These are phyloP conservation scores for Globisporangium rhizosaccharum DNA, from an alignment of 352 stramenopile genomes.

Conservation along the genomic window DNA sequence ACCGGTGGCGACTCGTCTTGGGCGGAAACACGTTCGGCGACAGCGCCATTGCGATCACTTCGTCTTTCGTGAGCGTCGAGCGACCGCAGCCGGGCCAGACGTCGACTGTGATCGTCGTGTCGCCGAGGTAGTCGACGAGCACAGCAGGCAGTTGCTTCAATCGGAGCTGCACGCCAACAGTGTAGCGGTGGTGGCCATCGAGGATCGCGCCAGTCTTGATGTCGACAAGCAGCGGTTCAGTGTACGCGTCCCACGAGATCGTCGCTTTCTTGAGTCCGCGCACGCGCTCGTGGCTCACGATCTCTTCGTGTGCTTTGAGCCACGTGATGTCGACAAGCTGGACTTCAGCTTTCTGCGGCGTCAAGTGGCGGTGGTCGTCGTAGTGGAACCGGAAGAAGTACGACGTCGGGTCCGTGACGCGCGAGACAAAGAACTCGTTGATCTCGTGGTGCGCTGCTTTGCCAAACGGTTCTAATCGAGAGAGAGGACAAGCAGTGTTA, in stretches of 20 bases:
- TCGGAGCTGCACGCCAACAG: slow-evolving; percentile 60
- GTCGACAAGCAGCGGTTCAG: slow-evolving; percentile 75
- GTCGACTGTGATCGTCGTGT: slow-evolving; percentile 69
- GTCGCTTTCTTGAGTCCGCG: slow-evolving; percentile 73
- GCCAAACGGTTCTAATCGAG: slow-evolving; percentile 6
- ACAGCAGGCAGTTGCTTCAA: slow-evolving; percentile 74
- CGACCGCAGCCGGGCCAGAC: slow-evolving; percentile 75
- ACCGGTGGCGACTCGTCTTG: slow-evolving; percentile 81
- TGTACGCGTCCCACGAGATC: slow-evolving; percentile 78
- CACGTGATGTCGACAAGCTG: slow-evolving; percentile 77
- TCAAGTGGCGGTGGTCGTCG: slow-evolving; percentile 55
- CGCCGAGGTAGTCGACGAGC: slow-evolving; percentile 74
- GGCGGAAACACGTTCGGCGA: slow-evolving; percentile 78
- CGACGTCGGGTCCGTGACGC: slow-evolving; percentile 77
- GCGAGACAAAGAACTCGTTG: slow-evolving; percentile 73
- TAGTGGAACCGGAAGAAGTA: slow-evolving; percentile 86
- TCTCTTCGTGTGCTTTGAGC: slow-evolving; percentile 83
- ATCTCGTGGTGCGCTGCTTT: slow-evolving; percentile 32
- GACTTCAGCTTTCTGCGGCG: slow-evolving; percentile 69
- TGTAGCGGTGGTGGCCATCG: slow-evolving; percentile 82
- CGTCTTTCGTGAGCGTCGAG: slow-evolving; percentile 58
- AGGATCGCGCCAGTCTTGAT: slow-evolving; percentile 74
- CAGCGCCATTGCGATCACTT: slow-evolving; percentile 81
- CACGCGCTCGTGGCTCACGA: slow-evolving; percentile 78
- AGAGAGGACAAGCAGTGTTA: neutral